Conservation (phyloP, 1,139 yeast genomes). For the Diutina mesorugosa region DNA sequence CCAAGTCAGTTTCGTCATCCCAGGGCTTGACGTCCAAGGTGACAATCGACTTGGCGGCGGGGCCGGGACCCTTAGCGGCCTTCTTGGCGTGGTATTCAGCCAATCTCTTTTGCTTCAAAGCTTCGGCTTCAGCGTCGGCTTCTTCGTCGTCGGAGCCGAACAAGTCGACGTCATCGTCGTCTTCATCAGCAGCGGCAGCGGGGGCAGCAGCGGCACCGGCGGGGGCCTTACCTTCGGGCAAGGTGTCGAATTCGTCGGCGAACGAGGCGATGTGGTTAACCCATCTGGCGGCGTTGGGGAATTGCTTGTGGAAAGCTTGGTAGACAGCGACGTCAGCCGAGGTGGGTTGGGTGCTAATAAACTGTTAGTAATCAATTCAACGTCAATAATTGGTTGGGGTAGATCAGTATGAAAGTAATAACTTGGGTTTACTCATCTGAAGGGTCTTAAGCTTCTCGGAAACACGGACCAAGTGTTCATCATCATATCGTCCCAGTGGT, state of each 20-base stretch:
- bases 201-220: conserved; percentile 38
- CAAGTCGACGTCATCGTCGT: conserved; percentile 83
- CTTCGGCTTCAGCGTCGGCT: conserved; percentile 94
- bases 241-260: conserved; percentile 67
- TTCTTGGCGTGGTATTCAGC: conserved; percentile 97
- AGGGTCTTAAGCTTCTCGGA: conserved; percentile 90
- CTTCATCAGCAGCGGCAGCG: conserved; percentile 66
- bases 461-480: conserved; percentile 84
- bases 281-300: conserved; percentile 96
- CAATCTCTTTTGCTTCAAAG: conserved; percentile 90
- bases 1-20: conserved; percentile 98
- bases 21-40: conserved; percentile 98
- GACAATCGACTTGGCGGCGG: conserved; percentile 96
- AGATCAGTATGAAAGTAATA: conserved; percentile 9
- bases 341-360: conserved; percentile 60
- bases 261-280: conserved; percentile 93
- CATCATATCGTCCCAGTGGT: conserved; percentile 34
- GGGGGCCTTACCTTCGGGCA: conserved; percentile 68
- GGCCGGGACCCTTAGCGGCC: conserved; percentile 94
- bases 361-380: background rate
- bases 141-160: conserved; percentile 92
- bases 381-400: background rate
- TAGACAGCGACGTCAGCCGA: conserved; percentile 92
- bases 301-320: conserved; percentile 90
- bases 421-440: conserved; percentile 62